Evolutionary conservation across 2,329 filamentous ascomycete genomes (phyloP).

Genomic region (Ophiocordyceps camponoti-rufipedis): DNA sequence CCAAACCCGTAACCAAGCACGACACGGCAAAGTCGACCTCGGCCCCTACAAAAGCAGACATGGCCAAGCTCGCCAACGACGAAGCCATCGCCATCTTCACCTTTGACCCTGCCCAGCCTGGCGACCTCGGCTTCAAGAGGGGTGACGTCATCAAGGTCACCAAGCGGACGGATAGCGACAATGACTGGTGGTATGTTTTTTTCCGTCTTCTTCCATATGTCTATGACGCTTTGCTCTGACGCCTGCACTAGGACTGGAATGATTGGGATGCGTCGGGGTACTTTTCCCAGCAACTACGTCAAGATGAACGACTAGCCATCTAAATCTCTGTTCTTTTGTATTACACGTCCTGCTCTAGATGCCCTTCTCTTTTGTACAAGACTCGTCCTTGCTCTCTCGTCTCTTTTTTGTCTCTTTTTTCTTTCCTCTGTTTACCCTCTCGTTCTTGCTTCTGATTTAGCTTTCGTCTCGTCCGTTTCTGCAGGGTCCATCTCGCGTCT

Average conservation of each 20-base stretch:
- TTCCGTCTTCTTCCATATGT: neutral
- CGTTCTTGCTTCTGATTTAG: neutral
- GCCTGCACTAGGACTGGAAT: conserved; percentile 53
- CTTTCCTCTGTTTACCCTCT: neutral
- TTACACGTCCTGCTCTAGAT: neutral
- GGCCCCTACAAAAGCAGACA: conserved; percentile 57
- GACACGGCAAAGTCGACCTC: conserved; percentile 23
- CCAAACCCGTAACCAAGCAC: conserved; percentile 40
- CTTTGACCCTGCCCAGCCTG: conserved; percentile 85
- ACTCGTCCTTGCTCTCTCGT: no score
- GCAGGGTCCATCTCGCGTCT: neutral
- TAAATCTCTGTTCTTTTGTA: no score
- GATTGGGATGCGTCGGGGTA: conserved; percentile 68
- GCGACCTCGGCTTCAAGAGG: conserved; percentile 91
- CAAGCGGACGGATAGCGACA: conserved; percentile 84
- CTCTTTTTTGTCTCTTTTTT: neutral
- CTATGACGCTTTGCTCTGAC: neutral
- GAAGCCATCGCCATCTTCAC: conserved; percentile 85
- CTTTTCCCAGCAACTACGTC: conserved; percentile 76
- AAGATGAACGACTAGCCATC: conserved; percentile 46
- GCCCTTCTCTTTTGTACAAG: no score
- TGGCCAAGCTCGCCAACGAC: conserved; percentile 44
- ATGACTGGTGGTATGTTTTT: conserved; percentile 71
- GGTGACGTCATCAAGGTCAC: conserved; percentile 88
- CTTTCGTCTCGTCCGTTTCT: neutral